These are phyloP conservation scores for Hyphopichia wangnamkhiaoensis DNA, from an alignment of 1,139 yeast genomes.

Conservation along the genomic window DNA sequence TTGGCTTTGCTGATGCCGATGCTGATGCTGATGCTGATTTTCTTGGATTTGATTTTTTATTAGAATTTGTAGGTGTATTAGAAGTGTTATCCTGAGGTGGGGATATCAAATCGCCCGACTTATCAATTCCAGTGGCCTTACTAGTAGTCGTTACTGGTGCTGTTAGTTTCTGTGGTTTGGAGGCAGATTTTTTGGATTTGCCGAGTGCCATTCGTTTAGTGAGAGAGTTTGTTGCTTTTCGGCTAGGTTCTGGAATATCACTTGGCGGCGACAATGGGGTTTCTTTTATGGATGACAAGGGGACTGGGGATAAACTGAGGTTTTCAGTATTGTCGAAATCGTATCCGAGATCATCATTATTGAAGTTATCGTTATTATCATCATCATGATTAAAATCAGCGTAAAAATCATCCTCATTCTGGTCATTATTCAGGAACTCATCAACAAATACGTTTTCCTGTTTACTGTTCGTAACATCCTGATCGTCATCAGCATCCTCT, in stretches of 20 bases:
- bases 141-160: constrained; percentile 5
- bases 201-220: constrained; percentile 49
- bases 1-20: neutral
- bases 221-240: constrained; percentile 6
- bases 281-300: neutral
- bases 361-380: constrained; percentile 8
- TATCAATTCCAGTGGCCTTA: neutral
- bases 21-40: neutral
- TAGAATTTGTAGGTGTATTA: neutral
- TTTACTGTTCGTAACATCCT: neutral
- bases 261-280: constrained; percentile 6
- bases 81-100: constrained; percentile 4
- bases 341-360: constrained; percentile 7
- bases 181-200: constrained; percentile 11
- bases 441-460: neutral
- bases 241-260: constrained; percentile 2
- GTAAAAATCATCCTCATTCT: constrained; percentile 9
- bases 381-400: constrained; percentile 9
- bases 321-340: constrained; percentile 13
- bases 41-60: neutral
- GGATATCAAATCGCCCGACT: neutral
- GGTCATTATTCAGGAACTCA: constrained; percentile 10
- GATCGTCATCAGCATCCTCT: neutral
- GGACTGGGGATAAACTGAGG: constrained; percentile 18
- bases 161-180: constrained; percentile 6